A percentile compares a stretch with the other conserved stretches of the same genome.
Conservation (phyloP, 352 stramenopile genomes). For the Phytopythium kandeliae region DNA sequence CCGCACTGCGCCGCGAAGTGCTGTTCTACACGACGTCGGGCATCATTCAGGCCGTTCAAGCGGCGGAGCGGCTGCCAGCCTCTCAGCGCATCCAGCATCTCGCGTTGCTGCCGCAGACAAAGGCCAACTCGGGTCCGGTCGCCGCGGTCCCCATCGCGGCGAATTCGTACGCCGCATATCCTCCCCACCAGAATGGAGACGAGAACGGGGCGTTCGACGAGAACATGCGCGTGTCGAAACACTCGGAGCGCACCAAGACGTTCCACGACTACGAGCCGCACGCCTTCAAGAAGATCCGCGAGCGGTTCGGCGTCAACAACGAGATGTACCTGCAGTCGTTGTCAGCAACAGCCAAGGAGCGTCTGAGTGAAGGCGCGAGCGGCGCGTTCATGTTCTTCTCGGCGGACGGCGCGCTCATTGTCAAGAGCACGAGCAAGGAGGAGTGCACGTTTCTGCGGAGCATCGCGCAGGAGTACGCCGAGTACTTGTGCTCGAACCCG, state of each 20-base stretch:
- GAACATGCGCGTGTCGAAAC: constrained; percentile 65
- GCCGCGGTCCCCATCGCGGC: constrained; percentile 24
- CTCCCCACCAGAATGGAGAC: constrained; percentile 42
- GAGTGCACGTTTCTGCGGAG: constrained; percentile 83
- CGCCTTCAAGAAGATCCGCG: constrained; percentile 86
- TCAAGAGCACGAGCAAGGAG: constrained; percentile 88
- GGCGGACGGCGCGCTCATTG: constrained; percentile 81
- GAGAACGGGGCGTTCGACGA: constrained; percentile 61
- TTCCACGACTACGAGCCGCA: constrained; percentile 88
- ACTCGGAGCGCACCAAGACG: constrained; percentile 73
- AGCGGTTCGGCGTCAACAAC: constrained; percentile 82
- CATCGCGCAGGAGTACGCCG: constrained; percentile 84
- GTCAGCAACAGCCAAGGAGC: constrained; percentile 82
- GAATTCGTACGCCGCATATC: constrained; percentile 42
- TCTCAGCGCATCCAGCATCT: constrained; percentile 82
- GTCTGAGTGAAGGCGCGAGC: constrained; percentile 82
- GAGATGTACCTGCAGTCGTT: constrained; percentile 79
- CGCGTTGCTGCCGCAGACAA: constrained; percentile 73
- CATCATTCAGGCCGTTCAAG: constrained; percentile 85
- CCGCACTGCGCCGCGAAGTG: constrained; percentile 79
- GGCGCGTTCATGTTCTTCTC: constrained; percentile 93
- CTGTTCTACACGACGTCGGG: constrained; percentile 89
- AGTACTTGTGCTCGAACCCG: constrained; percentile 83
- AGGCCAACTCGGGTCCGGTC: constrained; percentile 20
- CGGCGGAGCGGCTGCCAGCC: constrained; percentile 60